Evolutionary conservation across 1,284 basidiomycete species (phyloP).

Genomic region (Fistulinella staudtii): DNA sequence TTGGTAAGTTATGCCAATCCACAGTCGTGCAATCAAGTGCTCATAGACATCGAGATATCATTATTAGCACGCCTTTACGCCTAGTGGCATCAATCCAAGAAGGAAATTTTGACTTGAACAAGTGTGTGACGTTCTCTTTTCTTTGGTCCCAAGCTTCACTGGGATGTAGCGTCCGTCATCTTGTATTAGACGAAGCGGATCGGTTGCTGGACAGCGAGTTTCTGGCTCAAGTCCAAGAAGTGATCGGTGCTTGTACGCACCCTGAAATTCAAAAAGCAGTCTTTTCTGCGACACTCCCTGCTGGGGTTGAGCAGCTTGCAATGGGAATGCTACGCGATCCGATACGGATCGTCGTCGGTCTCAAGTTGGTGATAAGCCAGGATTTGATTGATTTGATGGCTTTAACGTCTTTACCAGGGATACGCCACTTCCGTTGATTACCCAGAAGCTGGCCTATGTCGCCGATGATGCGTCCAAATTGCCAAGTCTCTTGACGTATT

Average conservation of each 20-base stretch:
- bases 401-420: slow-evolving; percentile 57
- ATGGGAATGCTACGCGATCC: slow-evolving; percentile 81
- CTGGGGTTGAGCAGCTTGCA: slow-evolving; percentile 83
- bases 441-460: slow-evolving; percentile 87
- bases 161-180: slow-evolving; percentile 64
- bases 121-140: slow-evolving; percentile 47
- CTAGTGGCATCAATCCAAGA: slow-evolving; percentile 72
- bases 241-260: slow-evolving; percentile 79
- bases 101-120: slow-evolving; percentile 62
- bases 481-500: slow-evolving; percentile 75
- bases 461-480: slow-evolving; percentile 92
- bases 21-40: not conserved
- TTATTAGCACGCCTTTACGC: slow-evolving; percentile 79
- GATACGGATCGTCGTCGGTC: slow-evolving; percentile 87
- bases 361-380: slow-evolving; percentile 59
- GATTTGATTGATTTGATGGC: slow-evolving; percentile 1
- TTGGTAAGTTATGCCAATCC: slow-evolving; percentile 48
- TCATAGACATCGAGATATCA: slow-evolving; percentile 53
- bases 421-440: slow-evolving; percentile 77
- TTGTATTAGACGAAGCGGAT: slow-evolving; percentile 90
- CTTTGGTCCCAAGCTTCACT: slow-evolving; percentile 2
- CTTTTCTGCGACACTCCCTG: slow-evolving; percentile 92
- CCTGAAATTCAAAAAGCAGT: slow-evolving; percentile 79
- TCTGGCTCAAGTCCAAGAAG: slow-evolving; percentile 83
- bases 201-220: slow-evolving; percentile 89